These are phyloP conservation scores for Coemansia sp. DNA, from an alignment of 192 early-diverging fungal species.

Conservation along the genomic window DNA sequence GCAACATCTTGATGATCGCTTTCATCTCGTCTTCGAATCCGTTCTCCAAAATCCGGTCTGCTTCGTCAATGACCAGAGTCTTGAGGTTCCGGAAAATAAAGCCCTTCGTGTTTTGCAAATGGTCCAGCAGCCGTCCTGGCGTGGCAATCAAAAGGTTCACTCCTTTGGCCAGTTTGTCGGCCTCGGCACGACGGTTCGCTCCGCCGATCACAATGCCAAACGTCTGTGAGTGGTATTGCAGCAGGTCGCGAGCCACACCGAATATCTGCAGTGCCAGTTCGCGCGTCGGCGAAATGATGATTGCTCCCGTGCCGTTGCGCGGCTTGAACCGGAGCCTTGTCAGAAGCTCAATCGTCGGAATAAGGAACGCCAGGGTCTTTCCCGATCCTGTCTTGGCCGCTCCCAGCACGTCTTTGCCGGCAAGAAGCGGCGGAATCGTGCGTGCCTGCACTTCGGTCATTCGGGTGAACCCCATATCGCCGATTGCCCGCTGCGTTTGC, in stretches of 20 bases:
- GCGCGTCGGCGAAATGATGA: constrained; percentile 96
- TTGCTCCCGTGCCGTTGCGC: constrained; percentile 90
- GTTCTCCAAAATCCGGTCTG: constrained; percentile 96
- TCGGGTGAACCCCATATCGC: constrained; percentile 85
- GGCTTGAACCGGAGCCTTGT: constrained; percentile 92
- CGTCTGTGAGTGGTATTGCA: constrained; percentile 94
- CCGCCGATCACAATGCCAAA: constrained; percentile 99
- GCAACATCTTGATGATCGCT: constrained; percentile 92
- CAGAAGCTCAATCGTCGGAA: constrained; percentile 92
- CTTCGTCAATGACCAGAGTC: constrained; percentile 93
- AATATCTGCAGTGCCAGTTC: constrained; percentile 99
- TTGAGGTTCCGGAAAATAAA: constrained; percentile 95
- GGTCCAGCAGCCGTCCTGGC: constrained; percentile 95
- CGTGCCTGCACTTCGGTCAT: constrained; percentile 99
- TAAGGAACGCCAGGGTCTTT: constrained; percentile 79
- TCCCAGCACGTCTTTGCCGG: constrained; percentile 95
- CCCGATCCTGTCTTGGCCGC: constrained; percentile 81
- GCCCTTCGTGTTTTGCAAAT: constrained; percentile 96
- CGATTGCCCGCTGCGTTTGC: constrained; percentile 75
- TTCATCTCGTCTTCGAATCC: constrained; percentile 99
- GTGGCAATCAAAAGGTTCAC: constrained; percentile 96
- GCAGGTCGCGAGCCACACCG: constrained; percentile 94
- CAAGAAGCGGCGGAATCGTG: constrained; percentile 90
- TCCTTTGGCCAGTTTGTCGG: constrained; percentile 91
- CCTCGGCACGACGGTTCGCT: constrained; percentile 94